Conservation (phyloP, 345 rosid species). For the Salix dunnii region DNA sequence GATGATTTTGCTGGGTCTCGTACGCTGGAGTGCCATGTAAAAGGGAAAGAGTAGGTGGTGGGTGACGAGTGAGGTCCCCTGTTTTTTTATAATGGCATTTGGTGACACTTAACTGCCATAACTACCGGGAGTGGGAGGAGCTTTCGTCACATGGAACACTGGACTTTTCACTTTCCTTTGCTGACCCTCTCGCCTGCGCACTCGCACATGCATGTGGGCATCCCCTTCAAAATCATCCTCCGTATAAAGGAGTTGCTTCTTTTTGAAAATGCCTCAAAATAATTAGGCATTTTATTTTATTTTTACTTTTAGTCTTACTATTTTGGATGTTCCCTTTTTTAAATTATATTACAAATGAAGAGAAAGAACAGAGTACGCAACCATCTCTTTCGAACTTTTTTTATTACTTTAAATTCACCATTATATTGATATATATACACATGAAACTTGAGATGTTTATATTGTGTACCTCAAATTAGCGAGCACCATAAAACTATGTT, state of each 20-base stretch:
- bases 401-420: no score
- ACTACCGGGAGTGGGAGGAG: constrained; percentile 19
- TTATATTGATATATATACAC: no score
- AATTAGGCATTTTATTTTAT: not conserved
- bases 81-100: not conserved
- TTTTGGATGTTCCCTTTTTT: not conserved
- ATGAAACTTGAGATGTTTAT: no score
- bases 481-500: no score
- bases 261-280: not conserved
- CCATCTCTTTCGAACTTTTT: no score
- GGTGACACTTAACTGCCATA: constrained; percentile 33
- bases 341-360: not conserved
- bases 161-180: not conserved
- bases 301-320: not conserved
- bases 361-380: not conserved
- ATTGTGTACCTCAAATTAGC: no score
- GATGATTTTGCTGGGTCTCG: no score
- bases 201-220: not conserved
- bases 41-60: not conserved
- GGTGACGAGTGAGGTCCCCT: not conserved
- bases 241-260: not conserved
- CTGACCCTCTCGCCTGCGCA: not conserved
- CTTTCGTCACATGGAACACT: constrained; percentile 9
- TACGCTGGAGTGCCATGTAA: no score
- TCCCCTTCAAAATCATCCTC: not conserved